Conservation (phyloP, 805 yeast genomes). For the Metschnikowia arizonensis region DNA sequence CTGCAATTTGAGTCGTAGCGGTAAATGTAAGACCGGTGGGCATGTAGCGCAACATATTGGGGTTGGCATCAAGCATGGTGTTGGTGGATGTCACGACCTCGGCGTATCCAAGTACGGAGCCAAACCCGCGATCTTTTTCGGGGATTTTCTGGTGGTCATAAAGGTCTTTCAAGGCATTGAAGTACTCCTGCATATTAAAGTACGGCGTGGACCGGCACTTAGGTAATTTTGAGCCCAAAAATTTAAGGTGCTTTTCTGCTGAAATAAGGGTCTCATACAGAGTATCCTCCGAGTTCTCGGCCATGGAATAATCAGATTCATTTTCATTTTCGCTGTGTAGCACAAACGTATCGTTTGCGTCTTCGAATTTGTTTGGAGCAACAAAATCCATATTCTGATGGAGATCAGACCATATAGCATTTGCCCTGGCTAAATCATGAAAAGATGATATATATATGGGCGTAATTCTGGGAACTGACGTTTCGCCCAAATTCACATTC, state of each 20-base stretch:
- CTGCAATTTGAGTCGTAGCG: constrained; percentile 83
- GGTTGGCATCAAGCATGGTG: constrained; percentile 71
- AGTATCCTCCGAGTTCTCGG: constrained; percentile 14
- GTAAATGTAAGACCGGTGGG: constrained; percentile 70
- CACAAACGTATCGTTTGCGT: constrained; percentile 54
- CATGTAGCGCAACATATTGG: constrained; percentile 48
- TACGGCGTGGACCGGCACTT: constrained; percentile 58
- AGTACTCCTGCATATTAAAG: constrained; percentile 63
- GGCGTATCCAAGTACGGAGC: constrained; percentile 66
- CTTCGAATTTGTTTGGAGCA: constrained; percentile 37
- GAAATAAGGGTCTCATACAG: constrained; percentile 19
- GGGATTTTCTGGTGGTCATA: constrained; percentile 25
- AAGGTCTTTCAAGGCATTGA: constrained; percentile 34
- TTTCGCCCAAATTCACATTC: constrained; percentile 52
- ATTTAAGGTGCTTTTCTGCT: constrained; percentile 50
- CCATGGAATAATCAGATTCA: constrained; percentile 16
- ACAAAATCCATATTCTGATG: constrained; percentile 33
- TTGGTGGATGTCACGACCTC: constrained; percentile 91
- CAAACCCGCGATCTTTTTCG: constrained; percentile 40
- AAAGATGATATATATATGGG: constrained; percentile 56
- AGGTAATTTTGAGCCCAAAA: constrained; percentile 45
- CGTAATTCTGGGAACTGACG: constrained; percentile 60
- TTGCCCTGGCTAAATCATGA: constrained; percentile 28
- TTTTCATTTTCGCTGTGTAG: constrained; percentile 39
- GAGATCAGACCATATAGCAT: constrained; percentile 33